Evolutionary conservation across 768 basidiomycete genomes (phyloP), one percentile per base, ranked within the genome.

Genomic region (Lentinula sp.): DNA sequence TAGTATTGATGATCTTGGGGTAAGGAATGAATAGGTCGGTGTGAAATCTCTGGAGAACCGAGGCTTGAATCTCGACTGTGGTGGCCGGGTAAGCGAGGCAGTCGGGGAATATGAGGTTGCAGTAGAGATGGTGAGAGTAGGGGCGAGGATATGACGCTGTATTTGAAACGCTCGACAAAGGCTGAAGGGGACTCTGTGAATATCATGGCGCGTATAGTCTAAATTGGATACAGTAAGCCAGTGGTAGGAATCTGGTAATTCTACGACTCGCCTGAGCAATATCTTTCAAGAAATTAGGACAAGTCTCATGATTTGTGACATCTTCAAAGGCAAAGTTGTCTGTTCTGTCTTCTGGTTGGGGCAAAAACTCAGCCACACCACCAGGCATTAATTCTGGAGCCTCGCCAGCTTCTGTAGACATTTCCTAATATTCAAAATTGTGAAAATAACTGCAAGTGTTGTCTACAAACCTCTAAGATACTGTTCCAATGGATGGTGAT

Each of bases 131-230:
- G 71, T 3, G 88, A 83, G n/a, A 92, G 79, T 8, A 92, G 76
- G 7, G 89, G 85, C 2, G 90, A 91, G 3, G 90, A 90, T 62
- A 92, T 91, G 3, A 92, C 82, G 62, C 83, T 84, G 79, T 91
- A 92, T 70, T 91, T 91, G 82, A 93, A 91, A 45, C 82, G 86
- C 72, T 93, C 90, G 8, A 84, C 82, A 66, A 91, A 88, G 18
- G 80, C 77, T 63, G 39, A 82, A 72, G 35, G 77, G 59, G 35
- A 77, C 70, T 61, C 73, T 63, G 16, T 81, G 63, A 64, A 53
- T 35, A 64, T 59, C 64, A 48, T 43, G 20, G 53, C 59, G 42
- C 39, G 28, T 51, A 58, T 65, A 42, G 49, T 60, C 37, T 45
- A 55, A 33, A 49, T 59, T n/a, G 67, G 48, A 61, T 56, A 68